Evolutionary conservation across 805 yeast genomes (phyloP).

Genomic region (Myxozyma udenii): DNA sequence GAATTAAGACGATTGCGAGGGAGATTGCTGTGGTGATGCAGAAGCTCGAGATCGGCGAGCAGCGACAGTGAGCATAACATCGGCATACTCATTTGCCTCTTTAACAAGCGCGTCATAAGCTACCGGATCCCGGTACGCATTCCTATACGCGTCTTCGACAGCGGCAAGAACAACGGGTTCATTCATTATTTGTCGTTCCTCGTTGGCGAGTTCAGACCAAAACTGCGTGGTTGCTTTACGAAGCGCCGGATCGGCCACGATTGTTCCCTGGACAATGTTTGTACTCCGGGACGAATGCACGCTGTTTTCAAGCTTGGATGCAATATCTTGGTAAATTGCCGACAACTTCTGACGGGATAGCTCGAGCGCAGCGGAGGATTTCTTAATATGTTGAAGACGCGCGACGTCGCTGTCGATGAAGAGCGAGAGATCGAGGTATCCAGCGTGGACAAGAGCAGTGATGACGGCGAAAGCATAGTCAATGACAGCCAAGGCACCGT

Average conservation of each 20-base stretch:
- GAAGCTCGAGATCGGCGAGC: not conserved
- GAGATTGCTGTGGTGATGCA: no score
- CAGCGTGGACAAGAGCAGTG: conserved; percentile 3
- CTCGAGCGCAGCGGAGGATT: not conserved
- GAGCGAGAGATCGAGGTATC: not conserved
- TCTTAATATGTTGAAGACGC: not conserved
- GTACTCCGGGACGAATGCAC: conserved; percentile 9
- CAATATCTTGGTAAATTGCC: not conserved
- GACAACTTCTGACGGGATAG: not conserved
- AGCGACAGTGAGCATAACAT: not conserved
- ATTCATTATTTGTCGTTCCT: conserved; percentile 1
- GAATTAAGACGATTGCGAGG: no score
- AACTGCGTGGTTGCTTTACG: conserved; percentile 1
- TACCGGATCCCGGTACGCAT: not conserved
- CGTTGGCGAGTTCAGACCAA: conserved; percentile 2
- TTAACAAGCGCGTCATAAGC: conserved; percentile 4
- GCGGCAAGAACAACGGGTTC: not conserved
- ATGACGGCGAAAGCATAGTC: conserved; percentile 1
- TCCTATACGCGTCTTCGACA: not conserved
- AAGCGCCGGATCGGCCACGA: conserved; percentile 1
- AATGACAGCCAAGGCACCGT: conserved; percentile 1
- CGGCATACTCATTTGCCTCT: not conserved
- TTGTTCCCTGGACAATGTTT: conserved; percentile 6
- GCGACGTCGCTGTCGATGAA: not conserved
- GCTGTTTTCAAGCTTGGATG: not conserved